A percentile compares a stretch with the other conserved stretches of the same genome.
Conservation (phyloP, 163 green algal species). For the Chlamydomonas reinhardtii region DNA sequence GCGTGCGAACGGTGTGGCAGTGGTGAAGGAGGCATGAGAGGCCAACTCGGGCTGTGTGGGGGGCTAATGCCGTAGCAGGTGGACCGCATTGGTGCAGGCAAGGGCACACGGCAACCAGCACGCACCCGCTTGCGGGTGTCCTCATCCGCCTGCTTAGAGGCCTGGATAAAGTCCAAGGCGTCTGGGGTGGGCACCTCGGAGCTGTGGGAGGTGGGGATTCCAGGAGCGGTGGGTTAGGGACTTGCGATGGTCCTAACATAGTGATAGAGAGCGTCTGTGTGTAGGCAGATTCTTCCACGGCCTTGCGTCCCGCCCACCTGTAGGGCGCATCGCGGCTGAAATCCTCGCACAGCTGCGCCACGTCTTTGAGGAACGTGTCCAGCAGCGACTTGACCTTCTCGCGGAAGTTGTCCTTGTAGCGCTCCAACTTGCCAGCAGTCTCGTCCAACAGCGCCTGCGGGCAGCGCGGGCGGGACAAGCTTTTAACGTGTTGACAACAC, state of each 20-base stretch:
- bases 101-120: too few species aligned
- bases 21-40: neutral
- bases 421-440: constrained; percentile 73
- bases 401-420: constrained; percentile 87
- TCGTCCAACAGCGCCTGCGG: constrained; percentile 68
- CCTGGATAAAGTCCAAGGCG: constrained; percentile 71
- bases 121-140: constrained; percentile 59
- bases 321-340: constrained; percentile 75
- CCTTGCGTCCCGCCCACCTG: neutral
- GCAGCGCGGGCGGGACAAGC: too few species aligned
- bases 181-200: constrained; percentile 57
- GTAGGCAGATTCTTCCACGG: too few species aligned
- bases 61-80: too few species aligned
- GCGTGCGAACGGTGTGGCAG: too few species aligned
- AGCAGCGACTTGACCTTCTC: constrained; percentile 81
- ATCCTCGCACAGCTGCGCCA: constrained; percentile 70
- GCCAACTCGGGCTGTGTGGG: neutral
- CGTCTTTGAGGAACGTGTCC: constrained; percentile 85
- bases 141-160: constrained; percentile 61
- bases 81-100: too few species aligned
- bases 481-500: too few species aligned
- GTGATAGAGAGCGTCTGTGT: too few species aligned
- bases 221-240: too few species aligned
- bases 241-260: too few species aligned
- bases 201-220: too few species aligned